A percentile compares a stretch with the other conserved stretches of the same genome.
Evolutionary conservation across 495 filamentous ascomycete species (phyloP).

Genomic region (Alectoria sarmentosa): DNA sequence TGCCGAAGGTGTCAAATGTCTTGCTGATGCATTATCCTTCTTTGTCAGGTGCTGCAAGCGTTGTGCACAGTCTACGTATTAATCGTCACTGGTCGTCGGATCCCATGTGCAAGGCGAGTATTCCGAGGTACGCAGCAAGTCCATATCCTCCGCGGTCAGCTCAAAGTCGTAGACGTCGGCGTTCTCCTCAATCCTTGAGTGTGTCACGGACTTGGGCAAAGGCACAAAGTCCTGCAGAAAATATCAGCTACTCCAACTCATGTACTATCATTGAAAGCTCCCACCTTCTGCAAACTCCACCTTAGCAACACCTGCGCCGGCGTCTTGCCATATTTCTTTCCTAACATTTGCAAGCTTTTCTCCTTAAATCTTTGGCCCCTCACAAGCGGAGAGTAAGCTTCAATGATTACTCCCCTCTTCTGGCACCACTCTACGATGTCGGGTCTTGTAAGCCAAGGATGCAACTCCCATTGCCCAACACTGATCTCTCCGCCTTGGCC

Average conservation of each 20-base stretch:
- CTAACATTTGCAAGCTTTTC: constrained; percentile 49
- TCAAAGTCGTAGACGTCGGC: constrained; percentile 76
- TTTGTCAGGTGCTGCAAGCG: not conserved
- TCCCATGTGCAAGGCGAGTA: constrained; percentile 57
- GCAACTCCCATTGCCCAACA: constrained; percentile 84
- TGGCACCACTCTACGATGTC: constrained; percentile 74
- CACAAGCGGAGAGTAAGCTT: constrained; percentile 78
- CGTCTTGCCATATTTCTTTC: constrained; percentile 64
- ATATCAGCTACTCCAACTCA: not conserved
- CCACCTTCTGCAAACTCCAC: constrained; percentile 82
- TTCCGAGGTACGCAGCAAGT: constrained; percentile 46
- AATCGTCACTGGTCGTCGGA: constrained; percentile 48
- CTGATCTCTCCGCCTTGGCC: constrained; percentile 69
- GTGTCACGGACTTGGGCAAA: constrained; percentile 66
- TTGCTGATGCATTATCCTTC: too few species aligned
- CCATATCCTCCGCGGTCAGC: constrained; percentile 53
- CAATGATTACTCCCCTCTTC: constrained; percentile 58
- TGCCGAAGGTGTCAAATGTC: not conserved
- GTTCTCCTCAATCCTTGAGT: constrained; percentile 68
- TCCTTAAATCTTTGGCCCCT: constrained; percentile 61
- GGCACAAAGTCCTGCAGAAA: constrained; percentile 51
- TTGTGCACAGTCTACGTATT: not conserved
- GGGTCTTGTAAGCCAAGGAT: constrained; percentile 74
- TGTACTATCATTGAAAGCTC: not conserved
- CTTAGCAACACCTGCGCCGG: constrained; percentile 72